Base-by-base conservation (phyloP, 306 rosid species). In the Mucuna pruriens region DNA sequence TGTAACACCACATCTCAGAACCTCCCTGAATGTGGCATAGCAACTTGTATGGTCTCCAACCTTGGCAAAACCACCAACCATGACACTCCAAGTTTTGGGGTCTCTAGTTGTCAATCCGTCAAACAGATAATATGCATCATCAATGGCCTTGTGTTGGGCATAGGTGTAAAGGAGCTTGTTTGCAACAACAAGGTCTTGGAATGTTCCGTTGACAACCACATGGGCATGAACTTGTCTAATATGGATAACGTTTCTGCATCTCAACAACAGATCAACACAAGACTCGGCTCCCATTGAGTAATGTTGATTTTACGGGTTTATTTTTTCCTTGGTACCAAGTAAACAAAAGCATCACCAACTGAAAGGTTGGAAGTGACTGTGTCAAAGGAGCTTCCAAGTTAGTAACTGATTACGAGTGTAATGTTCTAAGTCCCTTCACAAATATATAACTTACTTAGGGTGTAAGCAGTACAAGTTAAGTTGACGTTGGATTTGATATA, bases 141-240 rank as follows among this genome's bases (percentile, higher is more conserved):
- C 78, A 23, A 88, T 40, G 13, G 83, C 90, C 39, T 57, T 88
- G 71, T 86, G 86, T 15, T 85, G 85, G 12, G 76, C 61, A 76
- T 92, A 94, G 7, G 58, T 22, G 86, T 80, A 83, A 54, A 92
- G 90, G 31, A 94, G 92, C 85, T 92, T 94, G 89, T 94, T 94
- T 17, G 95, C 84, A 72, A 92, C 78, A 65, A 71, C 19, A 29
- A 90, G 88, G 76, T 88, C 85, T 40, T 61, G 81, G 45, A 85
- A 80, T 77, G 81, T 79, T 79, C 94, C 97, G 5, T 81, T 85
- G 57, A 66, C 67, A 9, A 80, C 17, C 9, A 80, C 63, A 55
- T 61, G 88, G 46, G 90, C 92, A 51, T 92, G 97, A 80, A 90
- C 86, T 84, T 87, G 90, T 85, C 87, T 86, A 5, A 90, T 78